Evolutionary conservation across 1,284 basidiomycete genomes (phyloP), one percentile per base, ranked within the genome.

Genomic region (Stereum hirsutum): DNA sequence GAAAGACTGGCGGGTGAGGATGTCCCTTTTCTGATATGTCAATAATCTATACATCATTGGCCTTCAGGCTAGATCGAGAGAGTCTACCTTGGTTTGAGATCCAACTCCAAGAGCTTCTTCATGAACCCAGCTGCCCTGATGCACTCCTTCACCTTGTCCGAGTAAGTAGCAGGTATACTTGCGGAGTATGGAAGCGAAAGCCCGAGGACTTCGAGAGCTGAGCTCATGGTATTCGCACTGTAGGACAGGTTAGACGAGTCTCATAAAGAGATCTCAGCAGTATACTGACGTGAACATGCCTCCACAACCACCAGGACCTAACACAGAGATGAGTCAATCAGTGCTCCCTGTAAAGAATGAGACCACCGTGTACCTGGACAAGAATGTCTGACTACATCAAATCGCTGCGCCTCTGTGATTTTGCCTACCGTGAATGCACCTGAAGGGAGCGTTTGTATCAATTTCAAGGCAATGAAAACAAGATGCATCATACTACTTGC

Each of bases 171-270:
- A 1, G 92, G 92, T 25, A 75, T 90, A 48, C 85, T 86, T 0
- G 90, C 83, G 25, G 88, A 90, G 55, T 90, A 90, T 0, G 93
- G 93, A 23, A 96, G 68, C 15, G 89, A 89, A 75, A 97, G 87
- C 26, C 93, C 94, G 49, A 96, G 74, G 1, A 89, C 91, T 62
- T 97, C 93, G 30, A 95, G 74, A 15, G 83, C 81, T 27, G 85
- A 84, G 51, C 88, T 89, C 89, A 93, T 92, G 2, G 90, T 92
- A 50, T 91, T 90, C 19, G 88, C 88, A 4, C 75, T 77, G 32
- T 39, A 37, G 12, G 31, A 17, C 34, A 41, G 23, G 30, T 41
- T 21, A 15, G 35, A 23, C 19, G 20, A 46, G 5, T 25, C n/a
- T n/a, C n/a, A 27, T 33, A 20, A 8, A 15, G 4, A 24, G 32